Conservation (phyloP, 2,329 filamentous ascomycete species). For the Paecilomyces sp. region DNA sequence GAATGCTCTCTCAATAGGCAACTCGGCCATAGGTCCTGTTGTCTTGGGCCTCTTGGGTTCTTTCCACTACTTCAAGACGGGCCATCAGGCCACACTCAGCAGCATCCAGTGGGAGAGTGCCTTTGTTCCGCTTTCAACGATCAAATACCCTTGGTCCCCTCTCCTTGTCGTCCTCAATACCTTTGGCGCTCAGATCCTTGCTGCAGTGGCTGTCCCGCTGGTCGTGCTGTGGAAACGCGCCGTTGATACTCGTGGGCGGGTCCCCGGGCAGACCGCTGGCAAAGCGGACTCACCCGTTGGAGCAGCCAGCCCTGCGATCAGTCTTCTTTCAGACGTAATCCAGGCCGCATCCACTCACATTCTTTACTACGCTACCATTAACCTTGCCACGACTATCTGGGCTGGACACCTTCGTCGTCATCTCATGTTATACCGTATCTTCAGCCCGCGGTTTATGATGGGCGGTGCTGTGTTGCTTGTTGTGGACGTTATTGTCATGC, state of each 20-base stretch:
- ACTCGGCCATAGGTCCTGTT: slow-evolving; percentile 67
- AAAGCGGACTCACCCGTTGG: slow-evolving; percentile 5
- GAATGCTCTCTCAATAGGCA: slow-evolving; percentile 53
- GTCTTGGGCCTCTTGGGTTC: slow-evolving; percentile 82
- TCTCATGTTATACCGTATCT: slow-evolving; percentile 94
- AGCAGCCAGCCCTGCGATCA: slow-evolving; percentile 19
- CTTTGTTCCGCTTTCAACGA: slow-evolving; percentile 76
- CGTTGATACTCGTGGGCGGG: slow-evolving; percentile 57
- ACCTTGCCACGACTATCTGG: slow-evolving; percentile 82
- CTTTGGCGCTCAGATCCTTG: slow-evolving; percentile 81
- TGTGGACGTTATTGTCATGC: slow-evolving; percentile 66
- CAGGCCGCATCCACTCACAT: slow-evolving; percentile 68
- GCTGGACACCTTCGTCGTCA: slow-evolving; percentile 81
- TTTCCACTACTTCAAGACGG: slow-evolving; percentile 96
- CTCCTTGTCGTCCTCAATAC: slow-evolving; percentile 77
- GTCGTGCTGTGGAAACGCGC: slow-evolving; percentile 83
- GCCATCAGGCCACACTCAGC: slow-evolving; percentile 80
- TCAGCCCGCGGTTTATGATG: slow-evolving; percentile 84
- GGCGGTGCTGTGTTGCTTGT: slow-evolving; percentile 64
- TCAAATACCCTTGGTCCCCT: slow-evolving; percentile 86
- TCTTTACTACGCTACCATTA: slow-evolving; percentile 74
- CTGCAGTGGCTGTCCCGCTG: slow-evolving; percentile 70
- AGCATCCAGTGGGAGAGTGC: slow-evolving; percentile 95
- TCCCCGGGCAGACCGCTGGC: slow-evolving; percentile 14
- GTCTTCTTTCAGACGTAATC: slow-evolving; percentile 60